Percentiles rank a stretch among this genome's conserved stretches.
These are phyloP conservation scores for Thelephora aurantiotincta DNA, from an alignment of 768 basidiomycete species.

Conservation along the genomic window DNA sequence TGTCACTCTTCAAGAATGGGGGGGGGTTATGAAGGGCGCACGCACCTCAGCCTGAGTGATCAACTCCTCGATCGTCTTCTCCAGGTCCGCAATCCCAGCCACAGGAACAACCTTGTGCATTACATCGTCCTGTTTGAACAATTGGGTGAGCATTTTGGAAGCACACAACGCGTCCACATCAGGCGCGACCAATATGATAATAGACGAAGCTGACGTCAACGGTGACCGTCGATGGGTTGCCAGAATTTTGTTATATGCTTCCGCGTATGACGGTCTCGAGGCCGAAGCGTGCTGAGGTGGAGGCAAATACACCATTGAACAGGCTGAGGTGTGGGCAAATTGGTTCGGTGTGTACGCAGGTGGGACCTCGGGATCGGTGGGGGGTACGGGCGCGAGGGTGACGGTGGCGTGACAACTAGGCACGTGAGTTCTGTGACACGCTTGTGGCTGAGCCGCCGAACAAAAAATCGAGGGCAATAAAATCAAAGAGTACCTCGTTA, in stretches of 20 bases:
- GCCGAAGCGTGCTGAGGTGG: constrained; percentile 56
- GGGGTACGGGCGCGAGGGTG: too few species aligned
- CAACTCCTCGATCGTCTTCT: constrained; percentile 50
- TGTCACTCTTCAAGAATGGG: not conserved
- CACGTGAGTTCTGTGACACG: too few species aligned
- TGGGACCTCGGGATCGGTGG: too few species aligned
- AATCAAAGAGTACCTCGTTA: too few species aligned
- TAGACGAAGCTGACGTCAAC: constrained; percentile 65
- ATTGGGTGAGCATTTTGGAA: constrained; percentile 73
- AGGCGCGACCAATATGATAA: constrained; percentile 75
- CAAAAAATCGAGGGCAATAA: too few species aligned
- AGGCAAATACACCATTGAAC: constrained; percentile 48
- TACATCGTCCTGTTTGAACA: constrained; percentile 90
- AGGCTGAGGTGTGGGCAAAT: too few species aligned
- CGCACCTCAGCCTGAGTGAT: constrained; percentile 52
- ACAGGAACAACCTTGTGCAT: constrained; percentile 85
- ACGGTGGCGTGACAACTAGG: too few species aligned
- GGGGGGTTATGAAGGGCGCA: constrained; percentile 2
- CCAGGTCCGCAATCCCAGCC: constrained; percentile 69
- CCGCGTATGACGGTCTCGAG: constrained; percentile 47
- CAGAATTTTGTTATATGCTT: constrained; percentile 64
- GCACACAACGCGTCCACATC: constrained; percentile 91
- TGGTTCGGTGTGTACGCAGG: too few species aligned
- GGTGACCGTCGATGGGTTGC: constrained; percentile 58
- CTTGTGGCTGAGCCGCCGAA: too few species aligned